A percentile compares a stretch with the other conserved stretches of the same genome.
Evolutionary conservation across 139 green algal species (phyloP).

Genomic region (Microglena sp.): DNA sequence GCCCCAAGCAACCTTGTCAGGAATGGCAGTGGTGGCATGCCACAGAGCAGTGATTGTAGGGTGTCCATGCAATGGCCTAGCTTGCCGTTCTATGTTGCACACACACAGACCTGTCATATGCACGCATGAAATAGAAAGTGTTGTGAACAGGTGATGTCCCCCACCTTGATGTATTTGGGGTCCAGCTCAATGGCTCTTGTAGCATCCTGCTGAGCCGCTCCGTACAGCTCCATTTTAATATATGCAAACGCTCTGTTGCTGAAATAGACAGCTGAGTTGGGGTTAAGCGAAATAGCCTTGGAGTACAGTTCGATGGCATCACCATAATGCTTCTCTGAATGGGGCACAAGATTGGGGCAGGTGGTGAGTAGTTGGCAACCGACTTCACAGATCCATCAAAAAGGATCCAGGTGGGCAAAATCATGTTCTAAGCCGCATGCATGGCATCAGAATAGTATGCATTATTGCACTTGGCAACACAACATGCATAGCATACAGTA

Average conservation of each 20-base stretch:
- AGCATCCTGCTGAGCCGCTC: constrained; percentile 80
- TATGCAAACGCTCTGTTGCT: constrained; percentile 85
- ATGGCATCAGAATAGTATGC: background rate
- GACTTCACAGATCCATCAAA: background rate
- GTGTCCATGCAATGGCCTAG: too few relatives aligned
- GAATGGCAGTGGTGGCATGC: too few relatives aligned
- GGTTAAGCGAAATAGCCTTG: constrained; percentile 66
- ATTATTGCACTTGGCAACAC: too few relatives aligned
- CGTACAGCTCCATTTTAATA: constrained; percentile 82
- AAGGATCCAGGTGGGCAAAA: background rate
- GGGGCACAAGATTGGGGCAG: background rate
- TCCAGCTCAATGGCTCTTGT: constrained; percentile 75
- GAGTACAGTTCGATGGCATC: constrained; percentile 75
- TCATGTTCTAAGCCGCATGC: background rate
- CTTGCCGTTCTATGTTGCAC: background rate
- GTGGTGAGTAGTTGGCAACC: background rate
- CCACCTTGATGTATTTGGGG: constrained; percentile 77
- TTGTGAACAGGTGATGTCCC: background rate
- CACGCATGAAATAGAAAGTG: background rate
- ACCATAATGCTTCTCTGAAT: constrained; percentile 72
- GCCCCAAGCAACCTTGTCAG: too few relatives aligned
- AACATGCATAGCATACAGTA: too few relatives aligned
- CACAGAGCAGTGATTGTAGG: too few relatives aligned
- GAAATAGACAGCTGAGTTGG: constrained; percentile 65
- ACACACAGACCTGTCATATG: background rate